Evolutionary conservation across 768 basidiomycete species (phyloP), one percentile per base, ranked within the genome.

Genomic region (Mycena vitilis): DNA sequence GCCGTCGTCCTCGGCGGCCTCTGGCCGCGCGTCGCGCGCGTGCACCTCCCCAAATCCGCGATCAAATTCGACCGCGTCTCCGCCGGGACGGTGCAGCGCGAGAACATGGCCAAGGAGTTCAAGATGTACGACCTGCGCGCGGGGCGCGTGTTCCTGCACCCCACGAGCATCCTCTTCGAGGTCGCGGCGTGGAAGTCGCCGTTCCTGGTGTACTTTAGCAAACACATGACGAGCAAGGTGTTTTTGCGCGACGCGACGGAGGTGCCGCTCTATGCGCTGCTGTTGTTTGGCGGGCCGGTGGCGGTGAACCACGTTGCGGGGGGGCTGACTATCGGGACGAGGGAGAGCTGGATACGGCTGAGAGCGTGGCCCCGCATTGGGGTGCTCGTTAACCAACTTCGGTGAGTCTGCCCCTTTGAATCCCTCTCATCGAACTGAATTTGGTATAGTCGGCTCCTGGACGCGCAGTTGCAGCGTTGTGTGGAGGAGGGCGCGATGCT

Each of bases 361-460:
- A 88, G 85, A 63, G 93, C 95, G 0, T 94, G 91, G 88, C 93
- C 96, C n/a, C 87, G 95, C 11, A 96, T 97, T 56, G 95, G 95
- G 2, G 89, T 95, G 13, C 85, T 98, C 36, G 92, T 95, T 48
- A 95, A 95, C 74, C 94, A 95, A 71, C 80, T 96, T 13, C 85
- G 94, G 94, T 93, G 75, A 68, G 83, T 12, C 6, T 77, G 25
- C 44, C 42, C 5, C 22, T 13, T 68, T 42, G 34, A 25, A 38
- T 45, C 13, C 13, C 22, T n/a, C 13, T 34, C 23, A 40, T 6
- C 10, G 47, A 49, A 36, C 22, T 20, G 38, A 64, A 20, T 37
- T 45, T 55, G 6, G n/a, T 34, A 13, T 45, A 88, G 90, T 48
- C 82, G 85, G 38, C 77, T 92, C 34, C 78, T 94, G 20, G 90